Conservation (phyloP, 73 alveolate genomes). For the Diophrys appendiculata region DNA sequence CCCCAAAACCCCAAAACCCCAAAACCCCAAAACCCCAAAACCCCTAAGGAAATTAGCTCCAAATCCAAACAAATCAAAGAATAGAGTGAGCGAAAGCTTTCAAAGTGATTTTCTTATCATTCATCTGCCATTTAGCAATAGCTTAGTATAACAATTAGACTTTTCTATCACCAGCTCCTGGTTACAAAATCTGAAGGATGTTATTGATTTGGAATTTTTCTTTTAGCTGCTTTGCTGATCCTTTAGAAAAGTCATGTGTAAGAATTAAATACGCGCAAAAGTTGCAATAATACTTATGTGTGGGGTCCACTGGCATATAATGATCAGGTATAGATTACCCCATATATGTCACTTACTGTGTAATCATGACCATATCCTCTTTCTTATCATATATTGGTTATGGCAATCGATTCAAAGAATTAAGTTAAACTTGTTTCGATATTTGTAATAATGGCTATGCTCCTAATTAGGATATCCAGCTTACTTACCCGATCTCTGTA, state of each 20-base stretch:
- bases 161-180: neutral
- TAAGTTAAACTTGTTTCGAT: slow-evolving; percentile 14
- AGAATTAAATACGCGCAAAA: neutral
- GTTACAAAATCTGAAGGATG: neutral
- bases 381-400: slow-evolving; percentile 5
- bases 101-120: too few species aligned
- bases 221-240: neutral
- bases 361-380: slow-evolving; percentile 9
- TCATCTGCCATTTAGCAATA: neutral
- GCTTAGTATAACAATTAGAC: neutral
- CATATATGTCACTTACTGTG: neutral
- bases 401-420: neutral
- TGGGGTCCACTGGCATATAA: neutral
- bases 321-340: neutral
- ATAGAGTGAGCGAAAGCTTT: too few species aligned
- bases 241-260: neutral
- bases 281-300: neutral
- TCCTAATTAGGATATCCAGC: slow-evolving; percentile 30
- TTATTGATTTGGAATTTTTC: too few species aligned
- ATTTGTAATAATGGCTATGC: neutral
- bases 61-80: too few species aligned
- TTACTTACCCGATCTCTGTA: slow-evolving; percentile 18
- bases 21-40: too few species aligned
- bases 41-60: too few species aligned
- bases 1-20: too few species aligned